These are phyloP conservation scores for Camellia lanceoleosa DNA, from an alignment of 148 eudicot species.

Conservation along the genomic window DNA sequence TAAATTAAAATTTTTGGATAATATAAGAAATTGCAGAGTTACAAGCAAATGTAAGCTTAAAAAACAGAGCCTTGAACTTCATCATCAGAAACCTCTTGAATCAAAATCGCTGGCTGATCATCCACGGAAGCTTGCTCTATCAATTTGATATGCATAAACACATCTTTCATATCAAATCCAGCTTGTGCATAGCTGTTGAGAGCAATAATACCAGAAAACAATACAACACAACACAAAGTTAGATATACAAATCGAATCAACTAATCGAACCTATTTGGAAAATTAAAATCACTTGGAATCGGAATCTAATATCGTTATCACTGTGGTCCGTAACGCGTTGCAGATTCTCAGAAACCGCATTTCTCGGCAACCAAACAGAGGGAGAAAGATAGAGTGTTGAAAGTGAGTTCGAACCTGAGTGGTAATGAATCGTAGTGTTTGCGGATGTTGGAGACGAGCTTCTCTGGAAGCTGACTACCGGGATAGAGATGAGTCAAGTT, in stretches of 20 bases:
- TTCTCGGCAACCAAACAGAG: neutral
- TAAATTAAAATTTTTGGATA: too few relatives aligned
- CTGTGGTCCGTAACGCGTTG: too few relatives aligned
- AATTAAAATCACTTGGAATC: too few relatives aligned
- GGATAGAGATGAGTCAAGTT: conserved; percentile 90
- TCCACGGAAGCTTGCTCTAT: conserved; percentile 77
- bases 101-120: conserved; percentile 70
- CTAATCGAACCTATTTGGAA: neutral
- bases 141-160: conserved; percentile 75
- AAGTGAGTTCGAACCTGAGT: conserved; percentile 43
- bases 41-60: conserved; percentile 78
- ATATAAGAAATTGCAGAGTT: conserved; percentile 72
- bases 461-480: conserved; percentile 94
- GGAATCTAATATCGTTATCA: neutral
- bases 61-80: conserved; percentile 46
- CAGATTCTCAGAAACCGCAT: too few relatives aligned
- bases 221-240: neutral
- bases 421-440: conserved; percentile 92
- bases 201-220: neutral
- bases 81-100: conserved; percentile 67
- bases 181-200: conserved; percentile 79
- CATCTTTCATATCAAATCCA: conserved; percentile 94
- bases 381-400: neutral
- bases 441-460: conserved; percentile 77
- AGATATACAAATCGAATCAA: neutral